Evolutionary conservation across 2,329 filamentous ascomycete genomes (phyloP).

Genomic region (Myriosclerotinia scirpicola): DNA sequence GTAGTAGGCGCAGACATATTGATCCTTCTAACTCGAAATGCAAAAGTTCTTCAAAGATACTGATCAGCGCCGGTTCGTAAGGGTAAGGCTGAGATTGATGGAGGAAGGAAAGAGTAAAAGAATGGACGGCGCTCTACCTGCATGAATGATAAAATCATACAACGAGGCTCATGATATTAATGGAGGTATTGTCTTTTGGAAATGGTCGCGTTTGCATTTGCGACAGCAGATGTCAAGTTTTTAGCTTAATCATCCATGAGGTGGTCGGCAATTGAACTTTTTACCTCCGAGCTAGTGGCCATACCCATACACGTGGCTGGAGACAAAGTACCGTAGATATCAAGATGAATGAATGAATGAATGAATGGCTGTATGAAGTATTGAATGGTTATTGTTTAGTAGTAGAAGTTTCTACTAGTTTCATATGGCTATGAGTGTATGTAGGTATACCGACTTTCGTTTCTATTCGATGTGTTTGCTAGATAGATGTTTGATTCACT

Average conservation of each 20-base stretch:
- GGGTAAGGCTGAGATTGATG: constrained; percentile 1
- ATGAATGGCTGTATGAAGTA: neutral
- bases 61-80: constrained; percentile 1
- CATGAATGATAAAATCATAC: constrained; percentile 16
- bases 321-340: neutral
- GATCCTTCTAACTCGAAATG: neutral
- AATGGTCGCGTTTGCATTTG: neutral
- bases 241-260: neutral
- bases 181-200: constrained; percentile 11
- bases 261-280: constrained; percentile 23
- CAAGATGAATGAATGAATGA: too few relatives aligned
- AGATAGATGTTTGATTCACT: too few relatives aligned
- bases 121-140: constrained; percentile 21
- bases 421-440: too few relatives aligned
- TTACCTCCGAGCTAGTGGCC: constrained; percentile 8
- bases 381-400: neutral
- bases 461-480: too few relatives aligned
- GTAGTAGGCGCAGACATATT: constrained; percentile 38
- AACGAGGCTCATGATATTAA: constrained; percentile 18
- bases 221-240: constrained; percentile 19
- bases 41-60: neutral
- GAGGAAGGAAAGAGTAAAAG: constrained; percentile 19
- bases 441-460: too few relatives aligned
- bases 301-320: neutral
- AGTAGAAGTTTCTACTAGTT: too few relatives aligned